Evolutionary conservation across 2,329 filamentous ascomycete genomes (phyloP), one percentile per base, ranked within the genome.

Genomic region (Celoporthe dispersa): DNA sequence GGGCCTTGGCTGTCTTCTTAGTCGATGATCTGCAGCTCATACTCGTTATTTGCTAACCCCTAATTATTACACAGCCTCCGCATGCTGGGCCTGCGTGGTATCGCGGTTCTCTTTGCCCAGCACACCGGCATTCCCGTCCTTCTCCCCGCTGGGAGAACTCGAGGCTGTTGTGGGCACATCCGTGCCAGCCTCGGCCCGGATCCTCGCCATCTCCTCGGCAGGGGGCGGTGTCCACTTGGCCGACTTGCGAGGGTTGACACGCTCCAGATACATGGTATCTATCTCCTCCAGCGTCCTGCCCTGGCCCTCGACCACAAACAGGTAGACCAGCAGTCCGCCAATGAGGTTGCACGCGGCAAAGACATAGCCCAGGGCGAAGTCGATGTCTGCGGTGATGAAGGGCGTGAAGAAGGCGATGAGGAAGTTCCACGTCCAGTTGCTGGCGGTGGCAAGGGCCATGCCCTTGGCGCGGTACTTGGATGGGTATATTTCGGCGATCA

Each of bases 271-370:
- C 90, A 92, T 92, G 63, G 89, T 91, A 75, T 95, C 92, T 68
- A 95, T 91, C 78, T 94, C 92, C 80, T 95, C 92, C 1, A 95
- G 84, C 0, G 88, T 90, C 7, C 91, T 87, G 66, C 90, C 92
- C 76, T 92, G 90, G 61, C 87, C 90, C 78, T 94, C 92, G 68
- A 91, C 88, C 66, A 94, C 86, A 78, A 94, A 94, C 80, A 94
- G 92, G 82, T 91, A 94, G 39, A 94, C 90, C 16, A 94, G 79
- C 0, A 89, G 73, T 0, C 88, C 87, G 0, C 87, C 91, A 0
- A 87, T 82, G 25, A 92, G 81, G 74, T 92, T 91, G 76, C 91
- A 93, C 0, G 84, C 90, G 0, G 91, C 92, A 78, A 94, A 94
- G 39, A 94, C 88, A 73, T 93, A 92, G 2, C 92, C 92, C 75